Evolutionary conservation across 257 asterid species (phyloP).

Genomic region (Solanum corneliomulleri): DNA sequence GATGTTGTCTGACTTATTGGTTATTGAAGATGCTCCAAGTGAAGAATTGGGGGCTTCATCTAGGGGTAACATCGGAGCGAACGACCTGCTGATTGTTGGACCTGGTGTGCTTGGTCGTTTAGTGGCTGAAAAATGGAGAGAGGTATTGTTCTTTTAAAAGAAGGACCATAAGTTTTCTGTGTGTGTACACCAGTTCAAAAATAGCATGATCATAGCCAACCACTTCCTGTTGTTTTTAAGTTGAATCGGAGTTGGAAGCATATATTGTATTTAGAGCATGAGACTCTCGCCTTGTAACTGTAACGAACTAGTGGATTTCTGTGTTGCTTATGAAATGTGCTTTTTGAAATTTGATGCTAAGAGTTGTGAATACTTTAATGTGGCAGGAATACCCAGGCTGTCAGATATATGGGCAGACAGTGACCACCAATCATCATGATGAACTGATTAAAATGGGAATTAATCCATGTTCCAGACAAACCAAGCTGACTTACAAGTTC

Average conservation of each 20-base stretch:
- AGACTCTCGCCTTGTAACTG: neutral
- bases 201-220: neutral
- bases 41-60: slow-evolving; percentile 41
- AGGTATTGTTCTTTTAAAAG: slow-evolving; percentile 30
- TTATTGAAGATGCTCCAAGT: slow-evolving; percentile 33
- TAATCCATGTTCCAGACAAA: slow-evolving; percentile 57
- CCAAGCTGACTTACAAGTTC: slow-evolving; percentile 33
- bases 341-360: neutral
- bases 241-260: neutral
- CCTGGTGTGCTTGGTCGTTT: slow-evolving; percentile 95
- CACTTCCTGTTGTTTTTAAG: neutral
- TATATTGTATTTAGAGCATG: neutral
- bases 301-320: neutral
- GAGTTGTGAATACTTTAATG: neutral
- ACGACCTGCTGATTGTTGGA: slow-evolving; percentile 84
- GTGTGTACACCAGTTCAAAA: neutral
- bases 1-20: neutral
- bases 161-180: neutral
- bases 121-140: slow-evolving; percentile 85
- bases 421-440: slow-evolving; percentile 69
- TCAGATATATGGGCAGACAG: slow-evolving; percentile 71
- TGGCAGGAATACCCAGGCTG: slow-evolving; percentile 70
- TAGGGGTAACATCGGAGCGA: slow-evolving; percentile 39
- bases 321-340: neutral
- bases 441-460: slow-evolving; percentile 75